Percentiles rank a stretch among this genome's conserved stretches.
phyloP scores from a whole-genome alignment of 352 stramenopile genomes.

The Pythium rishiriense region DNA sequence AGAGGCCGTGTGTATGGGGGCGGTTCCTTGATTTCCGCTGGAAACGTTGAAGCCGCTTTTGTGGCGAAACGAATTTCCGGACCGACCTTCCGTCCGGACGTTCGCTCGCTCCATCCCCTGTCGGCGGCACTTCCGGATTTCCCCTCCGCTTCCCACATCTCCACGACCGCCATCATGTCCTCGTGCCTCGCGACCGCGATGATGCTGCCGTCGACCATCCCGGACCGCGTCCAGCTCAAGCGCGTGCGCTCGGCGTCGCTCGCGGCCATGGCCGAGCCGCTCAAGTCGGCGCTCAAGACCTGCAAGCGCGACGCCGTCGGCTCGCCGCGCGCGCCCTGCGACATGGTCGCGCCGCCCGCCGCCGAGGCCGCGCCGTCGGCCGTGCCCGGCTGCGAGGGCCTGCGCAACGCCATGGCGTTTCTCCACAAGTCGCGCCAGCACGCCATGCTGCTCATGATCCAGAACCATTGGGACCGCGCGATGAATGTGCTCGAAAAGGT shows the following conservation, averaged over 20 bases:
- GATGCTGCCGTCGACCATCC: conserved; percentile 19
- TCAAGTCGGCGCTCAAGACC: conserved; percentile 55
- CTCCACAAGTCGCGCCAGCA: conserved; percentile 69
- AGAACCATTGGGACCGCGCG: conserved; percentile 79
- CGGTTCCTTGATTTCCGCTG: conserved; percentile 11
- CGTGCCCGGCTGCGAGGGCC: conserved; percentile 53
- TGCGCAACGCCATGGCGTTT: conserved; percentile 67
- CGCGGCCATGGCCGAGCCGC: conserved; percentile 28
- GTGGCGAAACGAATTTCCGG: conserved; percentile 1
- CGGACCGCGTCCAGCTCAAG: conserved; percentile 25
- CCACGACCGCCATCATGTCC: conserved; percentile 30
- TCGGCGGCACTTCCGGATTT: conserved; percentile 14
- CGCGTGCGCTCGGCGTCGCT: conserved; percentile 31
- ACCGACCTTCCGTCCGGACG: too few relatives aligned
- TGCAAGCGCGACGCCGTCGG: conserved; percentile 52
- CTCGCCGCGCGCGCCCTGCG: conserved; percentile 46
- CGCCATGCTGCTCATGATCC: conserved; percentile 70
- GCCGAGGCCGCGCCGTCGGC: not conserved
- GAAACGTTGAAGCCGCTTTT: conserved; percentile 22
- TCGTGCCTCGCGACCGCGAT: conserved; percentile 52
- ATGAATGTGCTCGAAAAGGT: conserved; percentile 77
- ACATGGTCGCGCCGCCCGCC: conserved; percentile 4
- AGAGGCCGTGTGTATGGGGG: conserved; percentile 4
- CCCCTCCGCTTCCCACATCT: not conserved
- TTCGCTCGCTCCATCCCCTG: not conserved